Conservation (phyloP, 306 rosid genomes). For the Vigna hirtella region DNA sequence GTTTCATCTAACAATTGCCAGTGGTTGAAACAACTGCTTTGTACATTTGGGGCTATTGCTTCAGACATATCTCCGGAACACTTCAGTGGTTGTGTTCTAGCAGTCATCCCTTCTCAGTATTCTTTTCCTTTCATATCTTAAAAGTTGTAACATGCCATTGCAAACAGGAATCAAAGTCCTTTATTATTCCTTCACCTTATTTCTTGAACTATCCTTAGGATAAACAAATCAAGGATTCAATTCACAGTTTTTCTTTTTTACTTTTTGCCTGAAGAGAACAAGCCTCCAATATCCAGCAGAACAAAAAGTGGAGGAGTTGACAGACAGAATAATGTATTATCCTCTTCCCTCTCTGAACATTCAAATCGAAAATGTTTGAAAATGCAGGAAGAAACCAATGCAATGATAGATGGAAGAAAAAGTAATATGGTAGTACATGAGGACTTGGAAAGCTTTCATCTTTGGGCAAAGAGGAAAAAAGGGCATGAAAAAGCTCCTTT, state of each 20-base stretch:
- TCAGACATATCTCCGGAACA: slow-evolving; percentile 32
- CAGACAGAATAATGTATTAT: not conserved
- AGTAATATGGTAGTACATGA: slow-evolving; percentile 14
- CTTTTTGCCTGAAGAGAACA: no score
- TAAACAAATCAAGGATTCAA: not conserved
- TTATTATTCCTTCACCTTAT: slow-evolving; percentile 17
- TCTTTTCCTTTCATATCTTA: slow-evolving; percentile 16
- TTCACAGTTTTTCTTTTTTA: not conserved
- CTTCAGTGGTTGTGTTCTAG: slow-evolving; percentile 46
- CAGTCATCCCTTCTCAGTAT: slow-evolving; percentile 41
- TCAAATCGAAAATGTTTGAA: slow-evolving; percentile 34
- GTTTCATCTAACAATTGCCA: slow-evolving; percentile 46
- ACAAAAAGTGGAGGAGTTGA: not conserved
- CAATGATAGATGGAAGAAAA: slow-evolving; percentile 8
- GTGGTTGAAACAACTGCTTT: slow-evolving; percentile 46
- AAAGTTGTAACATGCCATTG: slow-evolving; percentile 41
- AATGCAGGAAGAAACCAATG: slow-evolving; percentile 8
- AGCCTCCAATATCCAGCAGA: slow-evolving; percentile 8
- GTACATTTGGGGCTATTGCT: slow-evolving; percentile 33
- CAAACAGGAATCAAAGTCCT: slow-evolving; percentile 25
- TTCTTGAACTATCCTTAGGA: slow-evolving; percentile 16
- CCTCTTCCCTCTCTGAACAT: not conserved
- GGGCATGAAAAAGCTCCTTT: slow-evolving; percentile 34
- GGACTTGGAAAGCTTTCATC: slow-evolving; percentile 4
- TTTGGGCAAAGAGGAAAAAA: slow-evolving; percentile 39